Evolutionary conservation across 2,329 filamentous ascomycete genomes (phyloP).

Genomic region (Calonectria pseudoturangicola): DNA sequence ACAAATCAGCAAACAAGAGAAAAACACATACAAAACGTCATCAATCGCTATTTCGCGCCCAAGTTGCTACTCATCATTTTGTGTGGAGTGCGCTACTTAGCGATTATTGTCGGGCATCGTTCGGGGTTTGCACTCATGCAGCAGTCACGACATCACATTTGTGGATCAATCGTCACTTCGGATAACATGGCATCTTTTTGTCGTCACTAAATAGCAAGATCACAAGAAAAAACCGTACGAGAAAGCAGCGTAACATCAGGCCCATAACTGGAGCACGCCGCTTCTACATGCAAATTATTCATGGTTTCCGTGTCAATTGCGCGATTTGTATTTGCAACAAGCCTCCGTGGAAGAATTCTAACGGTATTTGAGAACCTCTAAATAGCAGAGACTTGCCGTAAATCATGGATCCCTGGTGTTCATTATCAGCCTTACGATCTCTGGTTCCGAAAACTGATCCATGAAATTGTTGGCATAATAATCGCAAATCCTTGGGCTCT

Average conservation of each 20-base stretch:
- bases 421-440: background rate
- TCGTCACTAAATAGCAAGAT: background rate
- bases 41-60: background rate
- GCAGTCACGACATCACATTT: background rate
- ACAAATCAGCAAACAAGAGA: background rate
- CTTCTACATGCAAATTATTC: background rate
- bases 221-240: background rate
- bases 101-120: background rate
- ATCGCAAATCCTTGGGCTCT: too few relatives aligned
- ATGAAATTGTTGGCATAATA: too few relatives aligned
- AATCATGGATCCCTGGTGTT: background rate
- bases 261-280: too few relatives aligned
- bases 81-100: background rate
- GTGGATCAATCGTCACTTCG: background rate
- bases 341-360: background rate
- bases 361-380: background rate
- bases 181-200: background rate
- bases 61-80: background rate
- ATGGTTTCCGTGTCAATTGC: background rate
- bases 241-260: background rate
- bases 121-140: conserved; percentile 8
- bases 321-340: background rate
- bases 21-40: background rate
- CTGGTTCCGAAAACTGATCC: too few relatives aligned
- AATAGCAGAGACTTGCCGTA: background rate